These are phyloP conservation scores for Pelargonium cotyledonis DNA, from an alignment of 441 rosid genomes.

Conservation along the genomic window DNA sequence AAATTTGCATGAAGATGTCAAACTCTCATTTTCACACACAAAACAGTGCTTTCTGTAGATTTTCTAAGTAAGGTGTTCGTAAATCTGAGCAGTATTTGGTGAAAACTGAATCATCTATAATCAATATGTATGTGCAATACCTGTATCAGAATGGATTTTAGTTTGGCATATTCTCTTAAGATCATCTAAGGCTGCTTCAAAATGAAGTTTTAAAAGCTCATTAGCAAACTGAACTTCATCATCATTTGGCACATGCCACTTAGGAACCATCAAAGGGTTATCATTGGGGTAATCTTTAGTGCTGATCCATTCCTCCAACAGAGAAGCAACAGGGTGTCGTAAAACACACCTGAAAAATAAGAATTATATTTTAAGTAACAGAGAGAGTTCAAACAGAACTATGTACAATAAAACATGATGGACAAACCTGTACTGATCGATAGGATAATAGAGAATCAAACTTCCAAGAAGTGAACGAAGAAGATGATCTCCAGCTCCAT, in stretches of 20 bases:
- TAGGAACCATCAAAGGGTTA: conserved; percentile 48
- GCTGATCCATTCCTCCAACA: conserved; percentile 93
- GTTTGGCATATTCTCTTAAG: conserved; percentile 73
- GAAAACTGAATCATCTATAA: conserved; percentile 12
- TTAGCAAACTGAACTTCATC: conserved; percentile 94
- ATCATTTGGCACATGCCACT: conserved; percentile 87
- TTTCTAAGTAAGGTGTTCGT: conserved; percentile 13
- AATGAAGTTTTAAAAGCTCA: conserved; percentile 88
- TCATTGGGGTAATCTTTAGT: conserved; percentile 62
- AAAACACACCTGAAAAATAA: conserved; percentile 55
- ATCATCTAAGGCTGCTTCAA: conserved; percentile 84
- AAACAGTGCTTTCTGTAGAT: background rate
- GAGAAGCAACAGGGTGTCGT: conserved; percentile 73
- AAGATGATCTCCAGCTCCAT: conserved; percentile 93
- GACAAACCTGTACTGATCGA: conserved; percentile 84
- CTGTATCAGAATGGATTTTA: conserved; percentile 78
- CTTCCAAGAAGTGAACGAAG: conserved; percentile 93
- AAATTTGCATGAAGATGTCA: conserved; percentile 23
- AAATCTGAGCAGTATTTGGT: conserved; percentile 4
- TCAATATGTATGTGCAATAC: conserved; percentile 30
- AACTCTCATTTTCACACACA: conserved; percentile 12
- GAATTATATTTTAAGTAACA: conserved; percentile 17
- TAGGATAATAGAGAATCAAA: conserved; percentile 82
- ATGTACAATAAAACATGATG: conserved; percentile 14
- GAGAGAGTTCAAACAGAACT: conserved; percentile 10